Base-by-base conservation (phyloP, 2,329 filamentous ascomycete genomes). In the Torrubiella hemipterigena region DNA sequence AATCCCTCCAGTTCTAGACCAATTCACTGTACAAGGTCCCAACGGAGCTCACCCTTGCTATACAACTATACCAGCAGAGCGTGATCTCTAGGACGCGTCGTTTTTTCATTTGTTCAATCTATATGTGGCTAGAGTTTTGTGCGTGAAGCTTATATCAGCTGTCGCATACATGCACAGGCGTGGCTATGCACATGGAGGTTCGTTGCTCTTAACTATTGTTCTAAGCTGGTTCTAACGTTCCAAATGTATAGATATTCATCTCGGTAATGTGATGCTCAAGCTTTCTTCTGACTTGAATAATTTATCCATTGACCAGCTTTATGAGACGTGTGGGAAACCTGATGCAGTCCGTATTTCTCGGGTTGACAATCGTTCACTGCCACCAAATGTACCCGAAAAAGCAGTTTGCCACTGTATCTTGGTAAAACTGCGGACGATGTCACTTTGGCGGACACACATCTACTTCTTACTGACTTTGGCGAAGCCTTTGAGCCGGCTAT, bases 401-500 rank as follows among this genome's bases (percentile, higher is more conserved):
- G 51, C 45, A 27, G 37, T 39, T 2, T 34, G n/a, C 36, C 40
- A 12, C 29, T 43, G 4, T 27, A 32, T 22, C 41, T 56, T 15
- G 50, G 47, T 3, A 50, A 51, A 37, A 22, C 40, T 5, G 46
- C 46, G 6, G 37, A 50, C 25, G 33, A 49, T 1, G 46, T 54
- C 27, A 36, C 38, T 7, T 17, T 52, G 15, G 36, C 38, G 2
- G 54, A 58, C 10, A 38, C 46, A 1, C 37, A 38, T 5, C 22
- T 50, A 0, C 33, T 56, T 30, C 48, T 58, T 2, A 42, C 38
- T 36, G 54, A 58, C 38, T 57, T 54, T 42, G 51, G 51, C 10
- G 48, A 52, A 29, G 39, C 50, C 5, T 55, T 52, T 35, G 19
- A 39, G 2, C 45, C 49, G 13, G 35, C 27, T 12, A 36, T 28